Base-by-base conservation (phyloP, 164 flowering plant species). In the Piper betle region DNA sequence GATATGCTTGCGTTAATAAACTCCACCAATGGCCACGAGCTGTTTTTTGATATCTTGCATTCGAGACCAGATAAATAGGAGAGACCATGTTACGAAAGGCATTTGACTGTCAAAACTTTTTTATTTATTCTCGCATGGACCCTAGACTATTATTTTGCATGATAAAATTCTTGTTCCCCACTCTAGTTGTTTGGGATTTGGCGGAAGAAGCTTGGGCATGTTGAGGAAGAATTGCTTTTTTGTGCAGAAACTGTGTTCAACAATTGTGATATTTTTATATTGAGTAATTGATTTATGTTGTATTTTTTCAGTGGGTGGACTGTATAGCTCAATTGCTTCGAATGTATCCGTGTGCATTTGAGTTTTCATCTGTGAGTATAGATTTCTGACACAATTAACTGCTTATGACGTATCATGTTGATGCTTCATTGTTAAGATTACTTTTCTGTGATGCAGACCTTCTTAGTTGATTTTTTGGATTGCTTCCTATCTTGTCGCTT, bases 281-380 rank as follows among this genome's bases (percentile, higher is more conserved):
- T 54, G 55, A 53, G 3, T 54, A 18, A 41, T 19, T 17, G 56
- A 48, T 18, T 61, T 52, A 61, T 40, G 63, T 64, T 55, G 58
- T 25, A 2, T 46, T 46, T 2, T 41, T 78, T 74, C 93, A 94
- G 99, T 94, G 96, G 96, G 75, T 94, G 65, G 99, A 94, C 77
- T 94, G 99, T 75, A 79, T 94, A 57, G 81, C 99, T n/a, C 99
- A 94, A 69, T 69, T 94, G 61, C 38, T 91, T 72, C 84, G 99
- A 64, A 84, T 91, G 85, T 94, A 94, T 78, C 99, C 99, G 25
- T 85, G 79, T 77, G 99, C 97, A 40, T 94, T 94, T 75, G 97
- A 94, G 74, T 94, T 88, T 73, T 85, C 96, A 37, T 80, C 82
- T 71, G 99, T 91, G 81, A 68, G 84, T 76, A 54, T 54, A 46